These are phyloP conservation scores for Clarireedia hainanense DNA, from an alignment of 2,329 filamentous ascomycete species.

Conservation along the genomic window DNA sequence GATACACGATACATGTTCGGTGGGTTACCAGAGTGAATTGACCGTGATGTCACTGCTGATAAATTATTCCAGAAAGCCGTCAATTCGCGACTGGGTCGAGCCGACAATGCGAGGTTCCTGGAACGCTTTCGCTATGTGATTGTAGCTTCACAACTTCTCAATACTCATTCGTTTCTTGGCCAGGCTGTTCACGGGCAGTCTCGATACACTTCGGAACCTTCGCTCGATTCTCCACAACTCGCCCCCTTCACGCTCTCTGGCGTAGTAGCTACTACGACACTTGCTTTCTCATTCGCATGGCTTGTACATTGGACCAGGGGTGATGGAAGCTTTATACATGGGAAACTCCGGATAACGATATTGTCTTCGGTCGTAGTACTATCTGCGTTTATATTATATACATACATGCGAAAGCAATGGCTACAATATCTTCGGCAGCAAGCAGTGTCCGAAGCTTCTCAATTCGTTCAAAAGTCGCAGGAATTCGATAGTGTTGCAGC, in stretches of 20 bases:
- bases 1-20: constrained; percentile 44
- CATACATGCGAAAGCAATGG: constrained; percentile 72
- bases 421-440: constrained; percentile 70
- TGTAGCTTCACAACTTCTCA: constrained; percentile 82
- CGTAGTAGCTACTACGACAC: constrained; percentile 55
- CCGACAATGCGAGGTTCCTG: constrained; percentile 77
- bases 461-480: constrained; percentile 67
- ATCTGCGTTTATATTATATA: constrained; percentile 53
- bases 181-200: constrained; percentile 26
- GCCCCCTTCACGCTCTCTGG: constrained; percentile 52
- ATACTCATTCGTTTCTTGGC: constrained; percentile 52
- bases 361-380: constrained; percentile 40
- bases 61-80: constrained; percentile 50
- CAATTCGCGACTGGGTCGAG: constrained; percentile 63
- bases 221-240: constrained; percentile 18
- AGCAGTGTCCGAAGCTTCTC: constrained; percentile 59
- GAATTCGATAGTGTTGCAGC: constrained; percentile 71
- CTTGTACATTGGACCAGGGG: constrained; percentile 63
- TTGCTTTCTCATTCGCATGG: constrained; percentile 50
- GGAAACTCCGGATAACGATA: constrained; percentile 46
- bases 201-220: constrained; percentile 14
- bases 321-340: constrained; percentile 43
- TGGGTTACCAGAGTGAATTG: constrained; percentile 29
- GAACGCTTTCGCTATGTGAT: constrained; percentile 92
- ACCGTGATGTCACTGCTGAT: neutral